Evolutionary conservation across 805 yeast species (phyloP).

Genomic region (Pichia cabralensis): DNA sequence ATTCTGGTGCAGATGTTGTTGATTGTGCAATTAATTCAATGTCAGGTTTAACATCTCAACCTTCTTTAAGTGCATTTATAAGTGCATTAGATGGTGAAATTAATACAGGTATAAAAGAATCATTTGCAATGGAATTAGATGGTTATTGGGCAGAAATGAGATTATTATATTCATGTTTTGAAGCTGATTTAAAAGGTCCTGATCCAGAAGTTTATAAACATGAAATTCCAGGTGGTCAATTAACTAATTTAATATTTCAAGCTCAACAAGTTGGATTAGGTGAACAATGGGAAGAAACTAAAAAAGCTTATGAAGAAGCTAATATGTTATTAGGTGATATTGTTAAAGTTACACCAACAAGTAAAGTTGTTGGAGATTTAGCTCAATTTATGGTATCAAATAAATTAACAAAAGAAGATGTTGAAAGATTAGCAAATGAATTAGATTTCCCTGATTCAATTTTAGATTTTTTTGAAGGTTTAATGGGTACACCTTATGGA

Average conservation of each 20-base stretch:
- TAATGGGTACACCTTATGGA: constrained; percentile 98
- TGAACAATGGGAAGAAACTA: constrained; percentile 92
- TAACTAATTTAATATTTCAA: constrained; percentile 95
- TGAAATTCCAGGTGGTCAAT: constrained; percentile 99
- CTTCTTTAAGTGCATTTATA: constrained; percentile 84
- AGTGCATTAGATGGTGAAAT: constrained; percentile 87
- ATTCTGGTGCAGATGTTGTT: constrained; percentile 96
- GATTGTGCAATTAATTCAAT: constrained; percentile 95
- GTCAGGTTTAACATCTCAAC: constrained; percentile 99
- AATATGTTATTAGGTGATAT: constrained; percentile 88
- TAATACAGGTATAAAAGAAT: constrained; percentile 59
- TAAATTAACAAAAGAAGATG: constrained; percentile 79
- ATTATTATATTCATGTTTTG: constrained; percentile 90
- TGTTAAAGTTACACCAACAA: constrained; percentile 97
- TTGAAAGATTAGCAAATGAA: constrained; percentile 73
- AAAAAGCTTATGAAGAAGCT: constrained; percentile 87
- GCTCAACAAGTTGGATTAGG: constrained; percentile 99
- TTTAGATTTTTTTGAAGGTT: constrained; percentile 96
- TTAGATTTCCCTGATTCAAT: constrained; percentile 99
- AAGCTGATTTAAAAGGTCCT: constrained; percentile 98
- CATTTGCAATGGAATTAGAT: constrained; percentile 73
- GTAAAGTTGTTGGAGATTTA: constrained; percentile 98
- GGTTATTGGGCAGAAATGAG: constrained; percentile 99
- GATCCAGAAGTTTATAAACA: constrained; percentile 98
- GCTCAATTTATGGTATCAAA: constrained; percentile 99